These are phyloP conservation scores for Alternaria gansuensis DNA, from an alignment of 2,329 filamentous ascomycete species.

Conservation along the genomic window DNA sequence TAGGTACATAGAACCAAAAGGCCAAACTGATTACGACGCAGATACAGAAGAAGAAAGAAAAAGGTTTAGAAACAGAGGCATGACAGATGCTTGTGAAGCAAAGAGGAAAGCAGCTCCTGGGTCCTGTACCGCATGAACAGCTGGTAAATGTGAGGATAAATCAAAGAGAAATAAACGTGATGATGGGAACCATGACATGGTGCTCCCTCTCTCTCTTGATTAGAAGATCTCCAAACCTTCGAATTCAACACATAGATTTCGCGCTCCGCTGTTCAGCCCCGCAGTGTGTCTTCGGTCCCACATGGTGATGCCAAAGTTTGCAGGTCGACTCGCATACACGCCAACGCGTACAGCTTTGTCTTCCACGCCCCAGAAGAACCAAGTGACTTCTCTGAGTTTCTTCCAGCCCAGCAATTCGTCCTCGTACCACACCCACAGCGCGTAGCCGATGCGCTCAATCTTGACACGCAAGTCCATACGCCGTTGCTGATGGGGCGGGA, in stretches of 20 bases:
- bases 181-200: neutral
- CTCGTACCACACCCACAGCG: constrained; percentile 67
- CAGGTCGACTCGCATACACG: constrained; percentile 66
- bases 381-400: constrained; percentile 68
- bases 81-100: neutral
- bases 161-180: neutral
- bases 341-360: constrained; percentile 67
- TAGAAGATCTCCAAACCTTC: constrained; percentile 54
- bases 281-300: constrained; percentile 47
- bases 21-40: neutral
- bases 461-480: constrained; percentile 64
- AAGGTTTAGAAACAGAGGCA: neutral
- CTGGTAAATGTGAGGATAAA: neutral
- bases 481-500: constrained; percentile 55
- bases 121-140: neutral
- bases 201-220: neutral
- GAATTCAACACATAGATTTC: constrained; percentile 54
- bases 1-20: constrained; percentile 14
- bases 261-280: constrained; percentile 35
- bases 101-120: constrained; percentile 2
- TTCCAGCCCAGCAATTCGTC: constrained; percentile 59
- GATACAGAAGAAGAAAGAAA: neutral
- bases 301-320: constrained; percentile 55
- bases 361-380: constrained; percentile 68
- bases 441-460: constrained; percentile 64